These are phyloP conservation scores for Beta lomatogona DNA, from an alignment of 179 eudicot genomes.

Conservation along the genomic window DNA sequence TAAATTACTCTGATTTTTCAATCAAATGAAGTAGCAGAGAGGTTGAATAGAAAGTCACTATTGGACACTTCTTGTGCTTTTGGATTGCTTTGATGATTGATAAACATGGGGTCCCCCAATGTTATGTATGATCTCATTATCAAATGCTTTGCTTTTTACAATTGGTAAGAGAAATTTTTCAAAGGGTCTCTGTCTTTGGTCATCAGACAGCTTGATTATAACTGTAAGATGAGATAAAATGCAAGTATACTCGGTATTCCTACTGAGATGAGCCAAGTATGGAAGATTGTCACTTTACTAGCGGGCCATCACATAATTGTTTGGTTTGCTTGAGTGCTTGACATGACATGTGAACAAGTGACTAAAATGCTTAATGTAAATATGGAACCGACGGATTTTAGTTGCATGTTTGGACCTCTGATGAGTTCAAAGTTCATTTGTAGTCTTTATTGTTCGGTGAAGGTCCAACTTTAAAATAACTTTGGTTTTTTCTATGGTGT, in stretches of 20 bases:
- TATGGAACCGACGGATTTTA: neutral
- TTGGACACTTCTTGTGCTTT: neutral
- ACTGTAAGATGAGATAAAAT: neutral
- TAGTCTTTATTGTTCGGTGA: no score
- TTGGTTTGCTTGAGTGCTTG: constrained; percentile 8
- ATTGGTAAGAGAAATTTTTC: neutral
- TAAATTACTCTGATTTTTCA: no score
- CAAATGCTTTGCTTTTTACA: neutral
- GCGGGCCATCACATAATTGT: constrained; percentile 8
- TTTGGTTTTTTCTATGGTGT: no score
- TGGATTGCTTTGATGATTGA: constrained; percentile 2
- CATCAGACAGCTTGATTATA: constrained; percentile 10
- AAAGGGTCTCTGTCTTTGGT: constrained; percentile 1
- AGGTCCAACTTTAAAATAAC: no score
- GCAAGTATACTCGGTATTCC: neutral
- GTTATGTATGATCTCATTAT: neutral
- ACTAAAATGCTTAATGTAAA: neutral
- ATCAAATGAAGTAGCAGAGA: neutral
- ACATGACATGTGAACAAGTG: constrained; percentile 13
- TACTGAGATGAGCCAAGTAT: neutral
- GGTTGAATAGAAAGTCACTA: no score
- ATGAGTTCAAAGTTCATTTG: no score
- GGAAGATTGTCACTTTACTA: neutral
- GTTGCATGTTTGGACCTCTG: no score
- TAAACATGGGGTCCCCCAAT: neutral